Evolutionary conservation across 352 stramenopile genomes (phyloP).

Genomic region (Globisporangium abappressorium): DNA sequence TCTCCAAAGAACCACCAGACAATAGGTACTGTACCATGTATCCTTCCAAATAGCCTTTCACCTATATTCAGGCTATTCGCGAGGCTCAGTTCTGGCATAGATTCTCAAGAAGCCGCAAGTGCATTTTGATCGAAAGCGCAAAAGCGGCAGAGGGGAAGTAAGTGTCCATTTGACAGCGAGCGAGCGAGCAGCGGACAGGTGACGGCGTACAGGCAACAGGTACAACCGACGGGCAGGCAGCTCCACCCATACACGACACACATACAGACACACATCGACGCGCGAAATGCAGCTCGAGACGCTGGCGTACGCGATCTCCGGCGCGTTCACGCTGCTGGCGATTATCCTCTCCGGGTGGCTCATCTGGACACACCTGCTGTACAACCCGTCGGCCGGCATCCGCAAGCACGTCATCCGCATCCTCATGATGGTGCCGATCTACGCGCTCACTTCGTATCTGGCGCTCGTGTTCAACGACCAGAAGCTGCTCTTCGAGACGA

Average conservation of each 20-base stretch:
- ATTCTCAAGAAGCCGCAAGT: not conserved
- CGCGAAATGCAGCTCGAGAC: slow-evolving; percentile 80
- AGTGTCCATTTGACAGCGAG: not conserved
- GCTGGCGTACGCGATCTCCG: slow-evolving; percentile 84
- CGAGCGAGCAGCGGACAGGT: not conserved
- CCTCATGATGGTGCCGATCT: slow-evolving; percentile 93
- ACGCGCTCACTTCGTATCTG: slow-evolving; percentile 89
- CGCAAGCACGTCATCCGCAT: slow-evolving; percentile 93
- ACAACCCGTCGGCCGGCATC: slow-evolving; percentile 78
- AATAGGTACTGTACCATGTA: not conserved
- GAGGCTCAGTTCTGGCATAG: not conserved
- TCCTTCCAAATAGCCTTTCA: not conserved
- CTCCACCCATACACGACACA: not conserved
- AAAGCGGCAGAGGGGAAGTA: not conserved
- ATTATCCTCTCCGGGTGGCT: slow-evolving; percentile 85
- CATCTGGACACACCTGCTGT: slow-evolving; percentile 87
- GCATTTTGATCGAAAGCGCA: not conserved
- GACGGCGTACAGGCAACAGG: not conserved
- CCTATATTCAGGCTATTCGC: not conserved
- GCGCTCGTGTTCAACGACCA: slow-evolving; percentile 88
- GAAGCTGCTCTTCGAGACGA: slow-evolving; percentile 88
- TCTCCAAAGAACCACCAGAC: not conserved
- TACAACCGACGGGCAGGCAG: not conserved
- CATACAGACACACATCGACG: not conserved
- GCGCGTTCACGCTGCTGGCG: slow-evolving; percentile 81